Conservation (phyloP, 192 early-diverging fungal genomes). For the Coemansia sp. region DNA sequence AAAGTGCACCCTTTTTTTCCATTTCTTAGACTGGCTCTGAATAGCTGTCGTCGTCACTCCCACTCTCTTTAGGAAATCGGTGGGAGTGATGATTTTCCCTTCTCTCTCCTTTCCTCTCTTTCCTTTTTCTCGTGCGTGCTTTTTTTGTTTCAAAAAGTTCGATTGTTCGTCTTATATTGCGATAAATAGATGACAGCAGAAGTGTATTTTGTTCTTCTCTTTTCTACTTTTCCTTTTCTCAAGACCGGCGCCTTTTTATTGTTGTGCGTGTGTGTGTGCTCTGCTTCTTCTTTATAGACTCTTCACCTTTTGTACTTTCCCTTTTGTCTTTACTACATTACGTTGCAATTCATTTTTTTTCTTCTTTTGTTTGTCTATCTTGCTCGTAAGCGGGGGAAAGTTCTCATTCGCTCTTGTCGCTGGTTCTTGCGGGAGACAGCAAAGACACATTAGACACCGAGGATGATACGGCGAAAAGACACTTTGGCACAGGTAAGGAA, state of each 20-base stretch:
- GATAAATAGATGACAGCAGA: too few relatives aligned
- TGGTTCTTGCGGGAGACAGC: too few relatives aligned
- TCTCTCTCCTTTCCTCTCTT: not conserved
- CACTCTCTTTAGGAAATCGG: not conserved
- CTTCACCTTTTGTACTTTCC: constrained; percentile 5
- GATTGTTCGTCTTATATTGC: too few relatives aligned
- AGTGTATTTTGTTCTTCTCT: too few relatives aligned
- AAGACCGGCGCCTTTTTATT: too few relatives aligned
- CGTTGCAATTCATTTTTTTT: not conserved
- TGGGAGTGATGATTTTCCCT: not conserved
- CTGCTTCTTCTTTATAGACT: constrained; percentile 1
- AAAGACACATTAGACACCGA: not conserved
- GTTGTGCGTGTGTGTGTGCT: too few relatives aligned
- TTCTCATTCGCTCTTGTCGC: too few relatives aligned
- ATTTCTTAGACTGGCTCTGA: not conserved
- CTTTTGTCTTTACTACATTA: not conserved
- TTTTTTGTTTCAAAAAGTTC: too few relatives aligned
- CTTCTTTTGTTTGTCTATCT: too few relatives aligned
- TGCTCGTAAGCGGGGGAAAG: too few relatives aligned
- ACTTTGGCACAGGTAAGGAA: not conserved
- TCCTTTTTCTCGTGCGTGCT: not conserved
- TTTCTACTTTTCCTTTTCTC: too few relatives aligned
- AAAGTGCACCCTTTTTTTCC: not conserved
- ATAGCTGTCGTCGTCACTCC: not conserved
- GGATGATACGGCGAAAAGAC: constrained; percentile 44